Evolutionary conservation across 148 eudicot species (phyloP).

Genomic region (Silene latifolia): DNA sequence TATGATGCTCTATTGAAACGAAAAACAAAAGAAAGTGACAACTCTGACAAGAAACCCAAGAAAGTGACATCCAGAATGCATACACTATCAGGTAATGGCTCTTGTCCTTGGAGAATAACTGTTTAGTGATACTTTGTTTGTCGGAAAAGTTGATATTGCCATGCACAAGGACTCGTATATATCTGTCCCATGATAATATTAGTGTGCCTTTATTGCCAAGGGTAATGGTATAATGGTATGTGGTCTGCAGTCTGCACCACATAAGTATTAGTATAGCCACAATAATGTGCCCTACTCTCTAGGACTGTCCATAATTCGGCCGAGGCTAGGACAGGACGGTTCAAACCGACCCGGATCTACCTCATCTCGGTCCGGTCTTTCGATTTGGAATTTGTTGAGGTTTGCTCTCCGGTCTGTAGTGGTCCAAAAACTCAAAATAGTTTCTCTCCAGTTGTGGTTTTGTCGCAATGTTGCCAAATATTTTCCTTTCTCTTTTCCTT

Average conservation of each 20-base stretch:
- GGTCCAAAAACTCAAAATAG: neutral
- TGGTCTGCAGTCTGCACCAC: no score
- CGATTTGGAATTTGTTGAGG: neutral
- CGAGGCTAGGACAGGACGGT: neutral
- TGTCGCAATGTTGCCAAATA: no score
- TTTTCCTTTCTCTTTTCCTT: no score
- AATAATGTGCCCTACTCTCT: neutral
- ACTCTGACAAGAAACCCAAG: slow-evolving; percentile 28
- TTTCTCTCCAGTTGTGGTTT: no score
- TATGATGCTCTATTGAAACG: slow-evolving; percentile 46
- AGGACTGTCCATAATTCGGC: neutral
- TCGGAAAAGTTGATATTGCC: neutral
- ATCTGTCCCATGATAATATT: neutral
- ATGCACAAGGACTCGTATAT: neutral
- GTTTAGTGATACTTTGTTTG: neutral
- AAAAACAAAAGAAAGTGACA: slow-evolving; percentile 24
- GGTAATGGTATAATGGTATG: no score
- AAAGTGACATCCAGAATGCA: slow-evolving; percentile 23
- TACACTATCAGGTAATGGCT: slow-evolving; percentile 26
- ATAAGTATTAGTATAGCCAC: neutral
- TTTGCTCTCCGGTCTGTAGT: neutral
- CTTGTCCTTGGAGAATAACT: slow-evolving; percentile 12
- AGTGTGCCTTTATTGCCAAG: neutral
- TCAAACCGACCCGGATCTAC: neutral
- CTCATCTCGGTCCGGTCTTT: neutral